Conservation (phyloP, 306 rosid species). For the Glycine tomentella region DNA sequence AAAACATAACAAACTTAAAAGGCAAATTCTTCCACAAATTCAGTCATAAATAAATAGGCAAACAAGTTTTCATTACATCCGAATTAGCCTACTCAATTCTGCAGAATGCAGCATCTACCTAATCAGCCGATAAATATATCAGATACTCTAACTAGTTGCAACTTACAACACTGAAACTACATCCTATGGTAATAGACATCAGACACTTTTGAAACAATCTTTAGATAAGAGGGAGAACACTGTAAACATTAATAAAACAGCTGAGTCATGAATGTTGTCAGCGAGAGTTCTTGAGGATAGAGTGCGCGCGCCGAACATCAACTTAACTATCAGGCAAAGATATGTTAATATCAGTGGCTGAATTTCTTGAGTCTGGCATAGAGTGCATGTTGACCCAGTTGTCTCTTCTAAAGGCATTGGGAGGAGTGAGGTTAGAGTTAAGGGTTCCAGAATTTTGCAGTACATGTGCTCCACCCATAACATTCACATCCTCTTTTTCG, state of each 20-base stretch:
- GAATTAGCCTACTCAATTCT: conserved; percentile 60
- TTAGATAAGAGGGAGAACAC: conserved; percentile 38
- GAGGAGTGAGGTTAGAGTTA: conserved; percentile 44
- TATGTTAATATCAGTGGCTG: too few relatives aligned
- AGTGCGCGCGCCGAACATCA: too few relatives aligned
- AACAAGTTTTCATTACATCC: conserved; percentile 56
- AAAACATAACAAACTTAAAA: background rate
- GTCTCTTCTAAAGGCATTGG: conserved; percentile 62
- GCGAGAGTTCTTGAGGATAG: background rate
- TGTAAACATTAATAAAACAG: conserved; percentile 30
- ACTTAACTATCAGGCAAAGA: too few relatives aligned
- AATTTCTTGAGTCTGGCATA: too few relatives aligned
- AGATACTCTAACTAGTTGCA: conserved; percentile 59
- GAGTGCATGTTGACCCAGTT: conserved; percentile 60
- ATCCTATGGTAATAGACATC: background rate
- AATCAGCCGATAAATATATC: conserved; percentile 64
- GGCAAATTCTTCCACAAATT: conserved; percentile 42
- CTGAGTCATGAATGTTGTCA: too few relatives aligned
- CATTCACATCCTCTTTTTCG: conserved; percentile 51
- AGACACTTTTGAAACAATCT: conserved; percentile 42
- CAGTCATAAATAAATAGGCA: conserved; percentile 52
- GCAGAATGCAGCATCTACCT: conserved; percentile 56
- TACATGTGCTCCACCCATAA: conserved; percentile 48
- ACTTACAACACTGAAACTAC: conserved; percentile 42
- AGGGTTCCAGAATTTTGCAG: conserved; percentile 57